Evolutionary conservation across 495 filamentous ascomycete genomes (phyloP), one percentile per base, ranked within the genome.

Genomic region (Xylaria castorea): DNA sequence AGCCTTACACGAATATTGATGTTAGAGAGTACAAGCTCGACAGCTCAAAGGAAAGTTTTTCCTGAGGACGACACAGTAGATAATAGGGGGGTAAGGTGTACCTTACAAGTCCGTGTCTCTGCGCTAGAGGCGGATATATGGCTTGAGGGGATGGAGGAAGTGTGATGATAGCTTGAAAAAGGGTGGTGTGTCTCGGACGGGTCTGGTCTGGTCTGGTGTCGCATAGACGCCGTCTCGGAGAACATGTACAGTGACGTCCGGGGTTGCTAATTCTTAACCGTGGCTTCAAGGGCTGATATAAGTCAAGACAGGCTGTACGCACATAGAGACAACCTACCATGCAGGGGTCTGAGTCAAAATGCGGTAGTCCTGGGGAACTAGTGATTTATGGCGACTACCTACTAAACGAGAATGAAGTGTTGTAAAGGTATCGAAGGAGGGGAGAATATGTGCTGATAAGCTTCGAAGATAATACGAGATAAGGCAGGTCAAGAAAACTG

Each of bases 121-220:
- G 57, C 69, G 48, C 22, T 18, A 44, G 61, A 34, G 46, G 58
- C 20, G 2, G 32, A 60, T 70, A 46, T 48, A 36, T 44, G 36
- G 38, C 55, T 61, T 25, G 42, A 63, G 68, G 18, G 9, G n/a
- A 60, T n/a, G 32, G 8, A 42, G 40, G 58, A 14, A 5, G 67
- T 73, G 71, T 48, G 63, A 71, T 48, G 63, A 71, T 74, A 69
- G 42, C 67, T 60, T 71, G 57, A 71, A 27, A 36, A 50, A 48
- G 74, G 72, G 65, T 70, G 55, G 60, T 53, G 72, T 76, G 77
- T 77, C 75, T 78, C 66, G 71, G 73, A 48, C 27, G 66, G 32
- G 53, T 66, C 72, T 74, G 68, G 53, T 66, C 72, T 74, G 68
- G 75, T 66, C 38, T 46, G 58, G 64, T 48, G 64, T 51, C 58